phyloP scores from a whole-genome alignment of 495 filamentous ascomycete species.

The Geopyxis carbonaria region DNA sequence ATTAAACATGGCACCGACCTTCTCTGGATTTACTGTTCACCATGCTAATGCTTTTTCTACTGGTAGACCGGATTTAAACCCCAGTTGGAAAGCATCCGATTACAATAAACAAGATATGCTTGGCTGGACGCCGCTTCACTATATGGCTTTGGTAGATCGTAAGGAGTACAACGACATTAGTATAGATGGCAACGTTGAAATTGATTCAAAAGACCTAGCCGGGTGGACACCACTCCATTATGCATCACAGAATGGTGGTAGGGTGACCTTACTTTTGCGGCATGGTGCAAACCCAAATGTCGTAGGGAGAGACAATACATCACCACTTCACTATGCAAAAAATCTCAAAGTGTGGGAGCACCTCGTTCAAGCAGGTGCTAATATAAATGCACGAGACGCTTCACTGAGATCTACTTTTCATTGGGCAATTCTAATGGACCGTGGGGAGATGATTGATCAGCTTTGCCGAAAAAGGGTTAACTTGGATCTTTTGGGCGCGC shows the following conservation, averaged over 20 bases:
- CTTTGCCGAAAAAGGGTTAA: too few relatives aligned
- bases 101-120: too few relatives aligned
- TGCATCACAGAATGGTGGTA: background rate
- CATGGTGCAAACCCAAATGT: background rate
- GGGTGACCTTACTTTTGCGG: background rate
- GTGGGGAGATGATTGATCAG: too few relatives aligned
- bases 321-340: conserved; percentile 3
- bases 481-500: too few relatives aligned
- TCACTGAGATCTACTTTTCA: background rate
- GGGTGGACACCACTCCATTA: conserved; percentile 5
- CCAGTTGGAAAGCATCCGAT: too few relatives aligned
- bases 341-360: background rate
- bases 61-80: too few relatives aligned
- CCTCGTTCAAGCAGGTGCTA: background rate
- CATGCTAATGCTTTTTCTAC: too few relatives aligned
- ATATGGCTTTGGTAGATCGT: background rate
- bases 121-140: background rate
- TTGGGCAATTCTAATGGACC: too few relatives aligned
- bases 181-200: background rate
- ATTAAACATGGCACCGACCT: too few relatives aligned
- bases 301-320: conserved; percentile 1
- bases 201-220: conserved; percentile 2
- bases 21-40: too few relatives aligned
- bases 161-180: background rate
- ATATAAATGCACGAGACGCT: background rate